phyloP scores from a whole-genome alignment of 306 rosid genomes.

The Geum urbanum region DNA sequence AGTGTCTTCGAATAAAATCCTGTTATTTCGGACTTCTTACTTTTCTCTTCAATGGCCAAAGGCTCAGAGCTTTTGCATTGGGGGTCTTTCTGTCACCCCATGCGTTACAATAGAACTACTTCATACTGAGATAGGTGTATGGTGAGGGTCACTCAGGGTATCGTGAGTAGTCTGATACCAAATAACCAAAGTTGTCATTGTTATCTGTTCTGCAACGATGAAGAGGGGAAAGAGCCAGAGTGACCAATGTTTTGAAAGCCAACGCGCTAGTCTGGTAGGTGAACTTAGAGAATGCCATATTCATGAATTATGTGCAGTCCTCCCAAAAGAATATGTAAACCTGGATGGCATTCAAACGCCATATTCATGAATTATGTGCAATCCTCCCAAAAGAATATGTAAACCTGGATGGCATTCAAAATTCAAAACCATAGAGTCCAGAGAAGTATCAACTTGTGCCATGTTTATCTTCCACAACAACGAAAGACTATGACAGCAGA shows the following conservation, averaged over 20 bases:
- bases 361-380: not conserved
- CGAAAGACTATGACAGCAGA: not conserved
- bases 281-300: no score
- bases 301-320: not conserved
- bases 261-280: not conserved
- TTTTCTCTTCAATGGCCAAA: not conserved
- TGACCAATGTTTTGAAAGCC: no score
- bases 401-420: not conserved
- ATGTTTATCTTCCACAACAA: slow-evolving; percentile 12
- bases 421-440: not conserved
- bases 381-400: no score
- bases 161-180: no score
- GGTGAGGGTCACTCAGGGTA: no score
- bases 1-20: not conserved
- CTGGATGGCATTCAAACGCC: not conserved
- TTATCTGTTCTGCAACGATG: no score
- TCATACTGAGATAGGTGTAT: no score
- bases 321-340: no score
- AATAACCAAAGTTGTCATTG: no score
- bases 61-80: not conserved
- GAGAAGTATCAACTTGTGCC: not conserved
- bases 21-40: not conserved
- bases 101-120: no score
- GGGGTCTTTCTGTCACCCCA: no score
- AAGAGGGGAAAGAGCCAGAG: no score